Evolutionary conservation across 306 rosid species (phyloP).

Genomic region (Trichosanthes truncata): DNA sequence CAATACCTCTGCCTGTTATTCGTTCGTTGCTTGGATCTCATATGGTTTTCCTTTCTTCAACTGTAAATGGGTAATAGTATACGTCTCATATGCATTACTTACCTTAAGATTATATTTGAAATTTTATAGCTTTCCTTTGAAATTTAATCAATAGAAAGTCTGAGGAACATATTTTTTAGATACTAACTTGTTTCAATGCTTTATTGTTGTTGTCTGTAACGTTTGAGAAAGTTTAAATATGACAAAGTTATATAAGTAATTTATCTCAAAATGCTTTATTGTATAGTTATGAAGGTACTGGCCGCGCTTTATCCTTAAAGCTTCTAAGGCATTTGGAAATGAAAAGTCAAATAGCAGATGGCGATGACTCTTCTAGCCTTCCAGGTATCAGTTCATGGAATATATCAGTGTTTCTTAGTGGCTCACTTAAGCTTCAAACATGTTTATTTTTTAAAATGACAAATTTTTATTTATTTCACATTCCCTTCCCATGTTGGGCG

Average conservation of each 20-base stretch:
- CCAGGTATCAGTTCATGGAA: not conserved
- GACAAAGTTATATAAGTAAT: too few species aligned
- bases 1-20: slow-evolving; percentile 82
- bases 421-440: not conserved
- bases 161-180: too few species aligned
- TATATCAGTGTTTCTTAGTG: not conserved
- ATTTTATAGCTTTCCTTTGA: not conserved
- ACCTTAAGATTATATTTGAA: too few species aligned
- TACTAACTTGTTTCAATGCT: too few species aligned
- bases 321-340: slow-evolving; percentile 78
- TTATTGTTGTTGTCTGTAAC: not conserved
- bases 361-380: not conserved
- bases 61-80: slow-evolving; percentile 63
- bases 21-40: slow-evolving; percentile 84
- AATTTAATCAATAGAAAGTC: not conserved
- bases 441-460: not conserved
- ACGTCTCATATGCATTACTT: not conserved
- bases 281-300: slow-evolving; percentile 88
- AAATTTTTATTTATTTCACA: not conserved
- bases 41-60: slow-evolving; percentile 84
- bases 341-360: slow-evolving; percentile 33
- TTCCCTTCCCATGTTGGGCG: not conserved
- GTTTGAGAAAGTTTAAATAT: too few species aligned
- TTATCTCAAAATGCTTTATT: not conserved
- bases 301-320: slow-evolving; percentile 79